Conservation (phyloP, 2,329 filamentous ascomycete species). For the Nakataea oryzae region DNA sequence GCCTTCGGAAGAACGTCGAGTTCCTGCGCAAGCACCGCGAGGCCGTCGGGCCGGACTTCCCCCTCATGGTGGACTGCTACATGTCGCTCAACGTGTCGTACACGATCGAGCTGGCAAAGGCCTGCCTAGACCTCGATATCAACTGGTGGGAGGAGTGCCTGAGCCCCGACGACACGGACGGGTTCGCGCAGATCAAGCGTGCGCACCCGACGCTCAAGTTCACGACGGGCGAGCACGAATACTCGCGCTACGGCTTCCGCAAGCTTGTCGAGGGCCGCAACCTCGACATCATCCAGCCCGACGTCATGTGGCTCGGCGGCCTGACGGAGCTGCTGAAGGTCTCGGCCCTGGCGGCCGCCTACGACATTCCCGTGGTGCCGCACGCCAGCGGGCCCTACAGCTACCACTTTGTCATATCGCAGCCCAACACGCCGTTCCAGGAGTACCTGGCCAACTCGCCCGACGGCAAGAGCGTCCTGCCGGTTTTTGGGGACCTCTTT, state of each 20-base stretch:
- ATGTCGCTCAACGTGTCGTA: conserved; percentile 92
- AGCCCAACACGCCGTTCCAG: conserved; percentile 89
- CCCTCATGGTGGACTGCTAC: conserved; percentile 92
- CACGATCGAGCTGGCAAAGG: conserved; percentile 82
- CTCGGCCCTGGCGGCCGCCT: conserved; percentile 78
- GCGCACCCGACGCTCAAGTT: conserved; percentile 88
- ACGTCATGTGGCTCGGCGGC: conserved; percentile 96
- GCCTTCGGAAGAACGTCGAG: conserved; percentile 80
- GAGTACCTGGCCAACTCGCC: conserved; percentile 92
- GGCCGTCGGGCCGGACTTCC: conserved; percentile 79
- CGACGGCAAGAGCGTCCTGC: conserved; percentile 79
- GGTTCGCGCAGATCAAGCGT: conserved; percentile 80
- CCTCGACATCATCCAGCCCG: conserved; percentile 87
- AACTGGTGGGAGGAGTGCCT: conserved; percentile 98
- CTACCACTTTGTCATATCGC: conserved; percentile 91
- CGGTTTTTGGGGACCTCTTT: conserved; percentile 88
- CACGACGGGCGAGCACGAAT: conserved; percentile 93
- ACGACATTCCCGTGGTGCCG: conserved; percentile 91
- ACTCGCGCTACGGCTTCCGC: conserved; percentile 87
- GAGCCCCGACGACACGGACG: conserved; percentile 83
- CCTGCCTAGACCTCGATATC: conserved; percentile 73
- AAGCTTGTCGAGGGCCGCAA: conserved; percentile 88
- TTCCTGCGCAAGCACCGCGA: conserved; percentile 79
- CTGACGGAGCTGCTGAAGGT: conserved; percentile 88
- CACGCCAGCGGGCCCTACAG: conserved; percentile 90